Evolutionary conservation across 495 filamentous ascomycete genomes (phyloP).

Genomic region (Physcia stellaris): DNA sequence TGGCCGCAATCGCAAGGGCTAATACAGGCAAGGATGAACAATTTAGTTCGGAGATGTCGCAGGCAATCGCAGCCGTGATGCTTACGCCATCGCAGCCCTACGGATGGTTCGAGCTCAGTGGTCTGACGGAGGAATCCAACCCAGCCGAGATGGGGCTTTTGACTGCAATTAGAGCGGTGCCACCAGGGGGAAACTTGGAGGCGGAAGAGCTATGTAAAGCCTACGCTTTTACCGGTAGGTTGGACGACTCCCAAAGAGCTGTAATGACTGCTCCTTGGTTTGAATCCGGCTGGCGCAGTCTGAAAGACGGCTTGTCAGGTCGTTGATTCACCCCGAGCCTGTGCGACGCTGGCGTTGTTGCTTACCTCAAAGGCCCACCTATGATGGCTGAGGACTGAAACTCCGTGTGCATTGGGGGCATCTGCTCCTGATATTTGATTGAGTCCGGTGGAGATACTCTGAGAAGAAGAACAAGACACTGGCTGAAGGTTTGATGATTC

Average conservation of each 20-base stretch:
- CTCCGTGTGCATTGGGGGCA: too few species aligned
- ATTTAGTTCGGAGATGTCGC: constrained; percentile 15
- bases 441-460: too few species aligned
- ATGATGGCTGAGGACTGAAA: too few species aligned
- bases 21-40: constrained; percentile 21
- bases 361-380: too few species aligned
- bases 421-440: too few species aligned
- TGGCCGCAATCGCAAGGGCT: constrained; percentile 41
- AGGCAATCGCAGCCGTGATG: constrained; percentile 62
- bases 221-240: constrained; percentile 60
- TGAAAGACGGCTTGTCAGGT: too few species aligned
- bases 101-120: constrained; percentile 63
- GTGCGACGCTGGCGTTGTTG: too few species aligned
- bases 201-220: constrained; percentile 57
- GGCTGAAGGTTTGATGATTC: too few species aligned
- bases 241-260: constrained; percentile 60
- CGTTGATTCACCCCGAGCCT: too few species aligned
- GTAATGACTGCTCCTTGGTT: constrained; percentile 76
- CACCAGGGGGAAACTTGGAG: constrained; percentile 52
- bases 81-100: constrained; percentile 58
- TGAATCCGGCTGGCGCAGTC: constrained; percentile 45
- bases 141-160: constrained; percentile 69
- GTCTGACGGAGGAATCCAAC: constrained; percentile 37
- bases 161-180: constrained; percentile 57
- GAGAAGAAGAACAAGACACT: too few species aligned